phyloP scores from a whole-genome alignment of 768 basidiomycete species.

The Kwoniella europaea region DNA sequence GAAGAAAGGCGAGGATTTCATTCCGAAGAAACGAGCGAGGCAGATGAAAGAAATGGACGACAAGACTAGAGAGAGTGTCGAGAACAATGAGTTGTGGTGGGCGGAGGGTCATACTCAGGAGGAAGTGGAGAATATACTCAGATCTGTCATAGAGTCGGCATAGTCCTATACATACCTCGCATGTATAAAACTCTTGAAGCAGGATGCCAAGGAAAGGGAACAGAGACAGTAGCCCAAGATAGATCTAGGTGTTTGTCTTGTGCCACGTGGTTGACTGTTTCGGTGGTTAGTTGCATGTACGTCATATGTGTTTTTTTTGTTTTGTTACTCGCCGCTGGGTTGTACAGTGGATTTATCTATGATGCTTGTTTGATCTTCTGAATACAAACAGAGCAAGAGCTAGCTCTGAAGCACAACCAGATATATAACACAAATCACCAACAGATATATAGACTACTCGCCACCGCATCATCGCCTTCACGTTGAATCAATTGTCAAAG shows the following conservation, averaged over 20 bases:
- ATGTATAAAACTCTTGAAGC: neutral
- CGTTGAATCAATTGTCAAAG: neutral
- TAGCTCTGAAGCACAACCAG: no score
- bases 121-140: conserved; percentile 16
- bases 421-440: no score
- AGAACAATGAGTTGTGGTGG: conserved; percentile 28
- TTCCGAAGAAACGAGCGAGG: conserved; percentile 60
- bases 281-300: no score
- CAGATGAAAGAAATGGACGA: conserved; percentile 49
- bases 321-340: no score
- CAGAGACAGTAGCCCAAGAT: no score
- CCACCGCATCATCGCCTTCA: neutral
- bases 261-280: no score
- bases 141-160: conserved; percentile 23
- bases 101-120: conserved; percentile 26
- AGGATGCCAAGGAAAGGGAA: no score
- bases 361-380: no score
- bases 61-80: neutral
- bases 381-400: no score
- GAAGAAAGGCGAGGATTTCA: conserved; percentile 54
- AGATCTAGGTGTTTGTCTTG: no score
- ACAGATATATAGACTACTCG: neutral
- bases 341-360: no score
- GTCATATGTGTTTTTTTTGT: no score
- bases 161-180: neutral